Conservation (phyloP, 257 asterid species). For the Nicotiana sylvestris region DNA sequence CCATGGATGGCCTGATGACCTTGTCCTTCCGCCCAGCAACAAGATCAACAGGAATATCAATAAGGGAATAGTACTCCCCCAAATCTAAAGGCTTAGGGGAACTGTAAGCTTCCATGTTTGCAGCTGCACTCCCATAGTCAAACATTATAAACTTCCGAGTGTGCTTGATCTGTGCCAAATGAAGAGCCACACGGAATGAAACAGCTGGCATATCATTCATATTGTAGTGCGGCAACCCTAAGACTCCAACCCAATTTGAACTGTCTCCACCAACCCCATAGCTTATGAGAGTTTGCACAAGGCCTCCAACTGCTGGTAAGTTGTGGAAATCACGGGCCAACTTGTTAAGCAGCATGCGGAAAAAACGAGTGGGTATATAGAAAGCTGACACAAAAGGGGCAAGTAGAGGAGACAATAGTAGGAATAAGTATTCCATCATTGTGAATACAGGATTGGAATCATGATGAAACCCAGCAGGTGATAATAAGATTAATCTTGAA, state of each 20-base stretch:
- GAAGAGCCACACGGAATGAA: constrained; percentile 74
- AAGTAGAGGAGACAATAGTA: constrained; percentile 53
- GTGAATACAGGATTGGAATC: constrained; percentile 66
- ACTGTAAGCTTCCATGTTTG: constrained; percentile 71
- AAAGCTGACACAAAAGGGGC: constrained; percentile 71
- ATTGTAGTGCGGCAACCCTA: constrained; percentile 90
- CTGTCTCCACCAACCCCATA: constrained; percentile 95
- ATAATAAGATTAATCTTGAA: constrained; percentile 78
- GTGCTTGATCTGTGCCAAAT: constrained; percentile 86
- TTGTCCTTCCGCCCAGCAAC: constrained; percentile 87
- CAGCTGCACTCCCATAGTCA: constrained; percentile 66
- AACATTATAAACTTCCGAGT: constrained; percentile 68
- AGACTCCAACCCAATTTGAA: constrained; percentile 95
- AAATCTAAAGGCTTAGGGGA: constrained; percentile 69
- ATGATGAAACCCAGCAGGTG: constrained; percentile 95
- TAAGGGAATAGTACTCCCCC: constrained; percentile 62
- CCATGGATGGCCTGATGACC: constrained; percentile 87
- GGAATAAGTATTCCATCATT: constrained; percentile 45
- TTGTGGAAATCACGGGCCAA: constrained; percentile 93
- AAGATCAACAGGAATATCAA: constrained; percentile 85
- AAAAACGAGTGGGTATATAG: constrained; percentile 88
- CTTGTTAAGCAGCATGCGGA: constrained; percentile 87
- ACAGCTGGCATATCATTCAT: constrained; percentile 99
- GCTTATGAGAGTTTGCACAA: constrained; percentile 92
- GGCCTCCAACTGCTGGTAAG: constrained; percentile 94